These are phyloP conservation scores for Ramularia endophylla DNA, from an alignment of 2,329 filamentous ascomycete genomes.

Conservation along the genomic window DNA sequence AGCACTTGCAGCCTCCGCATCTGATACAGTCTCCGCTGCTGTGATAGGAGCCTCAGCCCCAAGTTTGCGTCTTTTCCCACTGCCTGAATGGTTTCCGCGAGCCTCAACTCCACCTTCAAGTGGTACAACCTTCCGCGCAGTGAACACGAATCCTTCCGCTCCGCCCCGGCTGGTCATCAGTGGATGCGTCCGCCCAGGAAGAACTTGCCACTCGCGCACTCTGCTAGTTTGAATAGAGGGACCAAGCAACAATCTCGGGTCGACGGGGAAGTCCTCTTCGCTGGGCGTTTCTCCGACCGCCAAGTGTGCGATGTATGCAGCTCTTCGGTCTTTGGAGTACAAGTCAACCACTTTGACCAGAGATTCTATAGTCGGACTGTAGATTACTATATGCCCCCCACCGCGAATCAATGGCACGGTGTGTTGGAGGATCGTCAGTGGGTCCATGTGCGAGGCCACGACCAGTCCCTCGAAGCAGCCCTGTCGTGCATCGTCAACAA, in stretches of 20 bases:
- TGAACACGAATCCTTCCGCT: slow-evolving; percentile 85
- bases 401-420: slow-evolving; percentile 74
- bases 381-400: slow-evolving; percentile 79
- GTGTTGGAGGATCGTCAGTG: slow-evolving; percentile 66
- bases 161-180: slow-evolving; percentile 86
- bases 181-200: slow-evolving; percentile 88
- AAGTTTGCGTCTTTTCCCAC: too few species aligned
- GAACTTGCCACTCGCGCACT: slow-evolving; percentile 77
- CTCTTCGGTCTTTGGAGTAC: slow-evolving; percentile 73
- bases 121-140: slow-evolving; percentile 73
- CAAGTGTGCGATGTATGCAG: slow-evolving; percentile 59
- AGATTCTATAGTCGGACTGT: slow-evolving; percentile 74
- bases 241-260: slow-evolving; percentile 77
- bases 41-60: too few species aligned
- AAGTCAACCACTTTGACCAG: slow-evolving; percentile 72
- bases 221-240: slow-evolving; percentile 75
- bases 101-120: slow-evolving; percentile 75
- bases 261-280: slow-evolving; percentile 72
- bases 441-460: slow-evolving; percentile 77
- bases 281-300: slow-evolving; percentile 20
- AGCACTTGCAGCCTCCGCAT: too few species aligned
- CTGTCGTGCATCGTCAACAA: slow-evolving; percentile 67
- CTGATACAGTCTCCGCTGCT: too few species aligned
- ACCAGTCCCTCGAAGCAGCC: slow-evolving; percentile 81
- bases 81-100: slow-evolving; percentile 59